These are phyloP conservation scores for Talaromyces trachyspermus DNA, from an alignment of 495 filamentous ascomycete genomes.

Conservation along the genomic window DNA sequence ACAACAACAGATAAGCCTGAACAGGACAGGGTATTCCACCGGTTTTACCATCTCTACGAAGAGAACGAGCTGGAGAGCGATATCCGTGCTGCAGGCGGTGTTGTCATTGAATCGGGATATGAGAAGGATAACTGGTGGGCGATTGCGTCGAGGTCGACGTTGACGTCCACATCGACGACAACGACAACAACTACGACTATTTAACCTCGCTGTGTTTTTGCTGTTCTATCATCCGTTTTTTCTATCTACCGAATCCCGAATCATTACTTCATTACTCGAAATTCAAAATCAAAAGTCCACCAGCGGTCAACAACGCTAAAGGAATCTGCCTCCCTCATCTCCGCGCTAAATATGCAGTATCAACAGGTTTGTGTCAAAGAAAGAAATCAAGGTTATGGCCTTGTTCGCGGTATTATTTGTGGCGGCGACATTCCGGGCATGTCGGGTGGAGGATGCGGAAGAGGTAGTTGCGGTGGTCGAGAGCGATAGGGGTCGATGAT, in stretches of 20 bases:
- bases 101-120: conserved; percentile 74
- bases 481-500: conserved; percentile 34
- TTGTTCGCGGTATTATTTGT: conserved; percentile 1
- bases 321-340: conserved; percentile 18
- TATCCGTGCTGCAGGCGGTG: conserved; percentile 65
- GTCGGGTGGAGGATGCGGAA: conserved; percentile 1
- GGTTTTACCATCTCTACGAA: conserved; percentile 92
- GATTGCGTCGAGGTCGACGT: too few relatives aligned
- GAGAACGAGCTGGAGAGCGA: conserved; percentile 82
- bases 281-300: too few relatives aligned
- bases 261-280: too few relatives aligned
- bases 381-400: conserved; percentile 12
- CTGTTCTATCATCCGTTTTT: too few relatives aligned
- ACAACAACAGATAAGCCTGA: neutral
- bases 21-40: conserved; percentile 56
- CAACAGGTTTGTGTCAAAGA: too few relatives aligned
- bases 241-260: too few relatives aligned
- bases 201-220: too few relatives aligned
- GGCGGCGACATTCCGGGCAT: conserved; percentile 4
- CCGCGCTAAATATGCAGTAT: conserved; percentile 42
- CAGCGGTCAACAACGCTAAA: too few relatives aligned
- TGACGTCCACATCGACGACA: too few relatives aligned
- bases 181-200: too few relatives aligned
- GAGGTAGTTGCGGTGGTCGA: conserved; percentile 18
- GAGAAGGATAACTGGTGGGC: conserved; percentile 99